Conservation (phyloP, 2,329 filamentous ascomycete species). For the Fusarium sp. region DNA sequence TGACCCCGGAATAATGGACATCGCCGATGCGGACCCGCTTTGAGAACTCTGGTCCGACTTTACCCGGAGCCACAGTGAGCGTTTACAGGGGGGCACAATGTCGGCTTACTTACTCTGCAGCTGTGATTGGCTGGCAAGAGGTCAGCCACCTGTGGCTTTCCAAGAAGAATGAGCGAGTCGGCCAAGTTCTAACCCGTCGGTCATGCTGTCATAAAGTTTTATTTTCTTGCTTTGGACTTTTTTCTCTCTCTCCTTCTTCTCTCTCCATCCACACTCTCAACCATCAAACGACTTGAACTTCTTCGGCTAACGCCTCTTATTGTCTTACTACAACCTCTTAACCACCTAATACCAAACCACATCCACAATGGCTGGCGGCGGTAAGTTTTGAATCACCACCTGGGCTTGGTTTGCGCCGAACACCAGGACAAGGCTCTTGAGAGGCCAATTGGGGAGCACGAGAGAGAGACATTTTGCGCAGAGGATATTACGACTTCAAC, state of each 20-base stretch:
- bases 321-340: constrained; percentile 36
- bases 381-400: constrained; percentile 54
- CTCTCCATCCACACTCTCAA: constrained; percentile 36
- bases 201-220: constrained; percentile 61
- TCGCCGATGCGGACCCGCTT: constrained; percentile 24
- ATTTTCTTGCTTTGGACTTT: constrained; percentile 45
- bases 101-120: constrained; percentile 27
- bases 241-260: constrained; percentile 42
- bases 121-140: constrained; percentile 55
- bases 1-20: constrained; percentile 49
- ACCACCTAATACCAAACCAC: constrained; percentile 34
- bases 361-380: constrained; percentile 61
- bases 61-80: constrained; percentile 50
- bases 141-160: constrained; percentile 43
- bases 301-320: constrained; percentile 40
- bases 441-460: constrained; percentile 41
- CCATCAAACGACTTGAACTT: constrained; percentile 23
- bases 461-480: constrained; percentile 14
- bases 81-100: constrained; percentile 20
- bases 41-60: constrained; percentile 50
- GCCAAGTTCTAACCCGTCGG: constrained; percentile 27
- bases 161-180: constrained; percentile 27
- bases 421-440: constrained; percentile 5
- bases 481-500: constrained; percentile 19
- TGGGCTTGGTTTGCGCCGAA: constrained; percentile 26